Evolutionary conservation across 768 basidiomycete species (phyloP), one percentile per base, ranked within the genome.

Genomic region (Pilatotrama ljubarskyi): DNA sequence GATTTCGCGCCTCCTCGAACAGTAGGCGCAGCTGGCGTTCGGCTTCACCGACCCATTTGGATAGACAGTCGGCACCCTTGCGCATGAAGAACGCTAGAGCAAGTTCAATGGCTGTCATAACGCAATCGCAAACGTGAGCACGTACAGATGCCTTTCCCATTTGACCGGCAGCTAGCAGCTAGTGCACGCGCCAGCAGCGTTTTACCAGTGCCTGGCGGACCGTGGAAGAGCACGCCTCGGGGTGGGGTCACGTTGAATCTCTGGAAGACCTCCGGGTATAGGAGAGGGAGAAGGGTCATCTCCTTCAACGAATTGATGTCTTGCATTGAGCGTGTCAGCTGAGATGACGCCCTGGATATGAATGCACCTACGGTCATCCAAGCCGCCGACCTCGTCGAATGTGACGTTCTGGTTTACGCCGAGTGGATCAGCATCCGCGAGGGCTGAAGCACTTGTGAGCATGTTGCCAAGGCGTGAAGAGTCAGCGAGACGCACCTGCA

Each of bases 31-130:
- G 81, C 72, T 98, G 96, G 1, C 97, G 86, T 70, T 98, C 97
- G 5, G 97, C 96, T 76, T 99, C 97, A 52, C 97, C 97, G 13
- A 99, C 97, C 96, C 96, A 99, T 77, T 99, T 99, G 7, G 94
- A 95, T 26, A 98, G 80, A 65, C 91, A 93, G 74, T 99, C 97
- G 35, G 97, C 97, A 18, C 97, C 97, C 76, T 99, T 99, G 49
- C 97, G 89, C 97, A 99, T 98, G 81, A 96, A 99, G 79, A 99
- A 99, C 1, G 97, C 95, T 95, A 65, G 0, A 15, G 25, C 20
- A 41, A 29, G 51, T n/a, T n/a, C n/a, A 51, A 20, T 24, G 35
- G 42, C 10, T 46, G 10, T n/a, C n/a, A 24, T 24, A n/a, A 40
- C 1, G 35, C 40, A 58, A 47, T 46, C 35, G 25, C 47, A 22